Conservation (phyloP, 2,329 filamentous ascomycete genomes). For the Thyridium curvatum region DNA sequence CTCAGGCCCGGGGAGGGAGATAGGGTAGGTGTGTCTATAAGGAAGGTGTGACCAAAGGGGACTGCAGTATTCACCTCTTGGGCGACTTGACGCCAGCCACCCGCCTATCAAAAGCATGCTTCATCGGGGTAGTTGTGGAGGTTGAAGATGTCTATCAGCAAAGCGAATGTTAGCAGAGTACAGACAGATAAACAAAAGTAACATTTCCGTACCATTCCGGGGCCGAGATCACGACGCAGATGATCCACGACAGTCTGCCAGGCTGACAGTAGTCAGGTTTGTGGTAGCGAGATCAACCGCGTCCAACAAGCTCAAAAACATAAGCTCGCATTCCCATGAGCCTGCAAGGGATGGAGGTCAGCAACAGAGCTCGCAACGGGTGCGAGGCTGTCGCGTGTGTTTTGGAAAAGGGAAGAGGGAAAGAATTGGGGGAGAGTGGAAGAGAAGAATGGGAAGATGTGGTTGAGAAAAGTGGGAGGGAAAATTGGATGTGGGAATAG, state of each 20-base stretch:
- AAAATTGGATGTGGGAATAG: constrained; percentile 1
- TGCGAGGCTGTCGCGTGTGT: background rate
- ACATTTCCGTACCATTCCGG: too few species aligned
- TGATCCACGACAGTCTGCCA: background rate
- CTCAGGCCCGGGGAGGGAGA: constrained; percentile 11
- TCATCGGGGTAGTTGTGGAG: constrained; percentile 64
- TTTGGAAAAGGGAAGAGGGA: constrained; percentile 2
- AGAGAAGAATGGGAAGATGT: constrained; percentile 1
- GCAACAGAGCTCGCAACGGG: too few species aligned
- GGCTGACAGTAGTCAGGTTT: too few species aligned
- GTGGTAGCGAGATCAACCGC: too few species aligned
- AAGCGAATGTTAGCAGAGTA: constrained; percentile 5
- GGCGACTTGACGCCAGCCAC: constrained; percentile 79
- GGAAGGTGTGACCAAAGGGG: constrained; percentile 5
- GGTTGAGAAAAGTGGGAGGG: background rate
- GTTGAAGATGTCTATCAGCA: constrained; percentile 58
- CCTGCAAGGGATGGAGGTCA: too few species aligned
- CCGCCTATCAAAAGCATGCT: constrained; percentile 71
- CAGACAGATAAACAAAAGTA: too few species aligned
- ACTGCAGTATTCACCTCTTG: constrained; percentile 67
- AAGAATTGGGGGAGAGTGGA: constrained; percentile 3
- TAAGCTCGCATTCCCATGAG: too few species aligned
- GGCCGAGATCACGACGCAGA: too few species aligned
- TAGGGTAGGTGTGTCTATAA: constrained; percentile 7
- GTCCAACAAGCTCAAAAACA: too few species aligned